These are phyloP conservation scores for Russula earlei DNA, from an alignment of 768 basidiomycete genomes.

Conservation along the genomic window DNA sequence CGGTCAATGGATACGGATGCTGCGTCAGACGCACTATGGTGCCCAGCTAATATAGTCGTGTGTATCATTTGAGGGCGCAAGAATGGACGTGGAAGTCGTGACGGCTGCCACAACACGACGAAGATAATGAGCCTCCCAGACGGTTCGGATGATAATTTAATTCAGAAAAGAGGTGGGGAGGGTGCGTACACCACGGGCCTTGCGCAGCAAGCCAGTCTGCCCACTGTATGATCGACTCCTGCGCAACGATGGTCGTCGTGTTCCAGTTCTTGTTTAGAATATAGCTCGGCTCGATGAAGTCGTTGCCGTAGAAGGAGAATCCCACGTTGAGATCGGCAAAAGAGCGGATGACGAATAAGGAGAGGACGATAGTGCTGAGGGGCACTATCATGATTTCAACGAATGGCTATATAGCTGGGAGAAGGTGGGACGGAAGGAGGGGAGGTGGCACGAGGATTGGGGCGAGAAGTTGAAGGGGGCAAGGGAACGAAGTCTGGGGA, in stretches of 20 bases:
- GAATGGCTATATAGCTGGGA: no score
- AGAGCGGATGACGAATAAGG: constrained; percentile 9
- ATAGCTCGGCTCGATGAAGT: constrained; percentile 15
- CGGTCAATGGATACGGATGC: neutral
- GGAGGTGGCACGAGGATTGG: no score
- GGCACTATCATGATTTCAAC: neutral
- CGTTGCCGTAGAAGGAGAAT: constrained; percentile 12
- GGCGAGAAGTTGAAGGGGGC: no score
- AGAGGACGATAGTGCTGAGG: neutral
- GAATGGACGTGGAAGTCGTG: constrained; percentile 21
- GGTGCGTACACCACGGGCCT: constrained; percentile 18
- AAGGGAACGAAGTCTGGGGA: no score
- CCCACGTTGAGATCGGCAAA: neutral
- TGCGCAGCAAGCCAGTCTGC: constrained; percentile 15
- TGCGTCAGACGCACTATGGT: constrained; percentile 11
- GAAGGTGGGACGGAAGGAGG: no score
- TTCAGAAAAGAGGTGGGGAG: no score
- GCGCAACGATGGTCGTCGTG: constrained; percentile 7
- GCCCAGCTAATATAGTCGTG: constrained; percentile 20
- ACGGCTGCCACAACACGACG: neutral
- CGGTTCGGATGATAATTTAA: no score
- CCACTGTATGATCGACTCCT: constrained; percentile 17
- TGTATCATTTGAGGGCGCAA: neutral
- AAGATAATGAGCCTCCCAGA: neutral
- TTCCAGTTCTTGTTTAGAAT: constrained; percentile 11